Percentiles rank a stretch among this genome's conserved stretches.
phyloP scores from a whole-genome alignment of 495 filamentous ascomycete species.

The Hyaloscypha bicolor region DNA sequence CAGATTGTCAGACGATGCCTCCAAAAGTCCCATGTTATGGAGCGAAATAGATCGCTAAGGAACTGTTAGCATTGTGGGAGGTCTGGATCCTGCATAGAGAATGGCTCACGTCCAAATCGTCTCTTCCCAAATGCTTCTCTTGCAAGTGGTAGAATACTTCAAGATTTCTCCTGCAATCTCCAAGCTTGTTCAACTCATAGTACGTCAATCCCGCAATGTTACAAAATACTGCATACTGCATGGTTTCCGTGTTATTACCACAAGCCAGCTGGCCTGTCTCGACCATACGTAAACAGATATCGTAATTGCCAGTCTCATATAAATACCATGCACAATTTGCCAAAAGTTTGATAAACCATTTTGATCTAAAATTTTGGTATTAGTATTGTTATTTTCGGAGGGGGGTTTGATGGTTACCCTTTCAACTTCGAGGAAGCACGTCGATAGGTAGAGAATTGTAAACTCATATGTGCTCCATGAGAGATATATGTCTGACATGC shows the following conservation, averaged over 20 bases:
- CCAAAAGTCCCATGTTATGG: conserved; percentile 25
- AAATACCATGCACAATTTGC: conserved; percentile 5
- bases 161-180: neutral
- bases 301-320: conserved; percentile 5
- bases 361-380: no score
- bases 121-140: conserved; percentile 20
- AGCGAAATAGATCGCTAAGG: conserved; percentile 10
- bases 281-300: neutral
- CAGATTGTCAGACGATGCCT: conserved; percentile 14
- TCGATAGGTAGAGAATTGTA: conserved; percentile 20
- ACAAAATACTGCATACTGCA: neutral
- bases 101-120: neutral
- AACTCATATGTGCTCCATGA: conserved; percentile 24
- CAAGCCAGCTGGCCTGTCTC: conserved; percentile 6
- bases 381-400: no score
- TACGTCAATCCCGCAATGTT: neutral
- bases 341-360: no score
- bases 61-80: conserved; percentile 9
- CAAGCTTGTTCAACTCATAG: conserved; percentile 4
- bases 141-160: no score
- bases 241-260: neutral
- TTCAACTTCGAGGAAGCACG: conserved; percentile 1
- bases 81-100: neutral
- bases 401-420: no score
- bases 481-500: conserved; percentile 22